These are phyloP conservation scores for Penicillium sp. DNA, from an alignment of 2,329 filamentous ascomycete species.

Conservation along the genomic window DNA sequence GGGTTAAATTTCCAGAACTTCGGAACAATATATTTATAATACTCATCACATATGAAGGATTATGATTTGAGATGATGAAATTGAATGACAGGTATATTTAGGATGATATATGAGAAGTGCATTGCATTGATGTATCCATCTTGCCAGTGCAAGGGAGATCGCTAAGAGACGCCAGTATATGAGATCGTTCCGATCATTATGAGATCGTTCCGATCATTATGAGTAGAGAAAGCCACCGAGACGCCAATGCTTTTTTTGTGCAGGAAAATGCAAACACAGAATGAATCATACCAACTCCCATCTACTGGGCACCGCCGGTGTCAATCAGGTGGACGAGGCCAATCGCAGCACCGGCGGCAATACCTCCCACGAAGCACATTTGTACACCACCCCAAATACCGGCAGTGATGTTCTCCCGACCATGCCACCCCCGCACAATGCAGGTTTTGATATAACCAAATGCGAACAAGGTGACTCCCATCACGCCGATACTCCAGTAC, in stretches of 20 bases:
- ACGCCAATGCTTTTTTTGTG: conserved; percentile 12
- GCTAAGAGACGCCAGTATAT: neutral
- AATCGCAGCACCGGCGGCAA: conserved; percentile 66
- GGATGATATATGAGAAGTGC: neutral
- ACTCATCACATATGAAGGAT: neutral
- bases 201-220: neutral
- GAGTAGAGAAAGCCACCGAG: neutral
- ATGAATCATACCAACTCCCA: neutral
- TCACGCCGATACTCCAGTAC: conserved; percentile 45
- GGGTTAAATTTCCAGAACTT: conserved; percentile 18
- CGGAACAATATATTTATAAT: too few species aligned
- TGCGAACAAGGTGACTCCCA: conserved; percentile 40
- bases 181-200: neutral
- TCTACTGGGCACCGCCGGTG: conserved; percentile 14
- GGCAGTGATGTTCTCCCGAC: conserved; percentile 48
- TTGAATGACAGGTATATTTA: neutral
- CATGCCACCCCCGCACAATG: conserved; percentile 46
- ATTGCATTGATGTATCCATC: neutral
- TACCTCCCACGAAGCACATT: conserved; percentile 62
- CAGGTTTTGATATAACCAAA: conserved; percentile 48
- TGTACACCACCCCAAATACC: conserved; percentile 61
- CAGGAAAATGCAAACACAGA: conserved; percentile 4
- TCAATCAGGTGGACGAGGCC: conserved; percentile 60
- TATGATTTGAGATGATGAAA: neutral
- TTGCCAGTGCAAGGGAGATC: neutral